A percentile compares a stretch with the other conserved stretches of the same genome.
phyloP scores from a whole-genome alignment of 2,329 filamentous ascomycete genomes.

The Fusarium siculi region DNA sequence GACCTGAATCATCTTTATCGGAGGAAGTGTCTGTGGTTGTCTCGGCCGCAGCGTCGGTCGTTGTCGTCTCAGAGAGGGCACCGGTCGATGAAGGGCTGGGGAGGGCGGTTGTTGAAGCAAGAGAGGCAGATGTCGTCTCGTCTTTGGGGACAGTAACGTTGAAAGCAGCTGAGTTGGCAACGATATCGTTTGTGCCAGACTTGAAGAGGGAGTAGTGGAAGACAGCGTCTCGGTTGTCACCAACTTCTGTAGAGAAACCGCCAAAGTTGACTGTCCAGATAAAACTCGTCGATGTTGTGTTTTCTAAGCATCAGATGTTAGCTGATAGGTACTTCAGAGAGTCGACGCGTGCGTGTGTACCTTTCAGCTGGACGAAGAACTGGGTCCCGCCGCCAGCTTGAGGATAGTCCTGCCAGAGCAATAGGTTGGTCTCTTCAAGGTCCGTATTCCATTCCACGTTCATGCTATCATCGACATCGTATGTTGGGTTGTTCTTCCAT shows the following conservation, averaged over 20 bases:
- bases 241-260: constrained; percentile 13
- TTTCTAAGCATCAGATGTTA: constrained; percentile 23
- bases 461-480: constrained; percentile 35
- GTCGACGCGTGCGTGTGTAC: background rate
- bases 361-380: constrained; percentile 4
- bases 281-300: constrained; percentile 33
- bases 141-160: constrained; percentile 32
- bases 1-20: background rate
- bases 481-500: constrained; percentile 41
- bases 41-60: background rate
- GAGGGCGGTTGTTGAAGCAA: background rate
- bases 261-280: constrained; percentile 36
- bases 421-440: constrained; percentile 28
- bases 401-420: constrained; percentile 41
- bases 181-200: constrained; percentile 14
- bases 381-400: constrained; percentile 5
- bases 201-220: constrained; percentile 34
- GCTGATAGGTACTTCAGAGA: background rate
- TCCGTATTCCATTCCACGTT: constrained; percentile 40
- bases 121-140: background rate
- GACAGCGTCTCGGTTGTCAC: constrained; percentile 22
- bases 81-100: constrained; percentile 4
- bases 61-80: constrained; percentile 3
- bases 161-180: constrained; percentile 33
- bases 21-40: background rate